A percentile compares a stretch with the other conserved stretches of the same genome.
Conservation (phyloP, 1,139 yeast genomes). For the Trichomonascaceae sp. region DNA sequence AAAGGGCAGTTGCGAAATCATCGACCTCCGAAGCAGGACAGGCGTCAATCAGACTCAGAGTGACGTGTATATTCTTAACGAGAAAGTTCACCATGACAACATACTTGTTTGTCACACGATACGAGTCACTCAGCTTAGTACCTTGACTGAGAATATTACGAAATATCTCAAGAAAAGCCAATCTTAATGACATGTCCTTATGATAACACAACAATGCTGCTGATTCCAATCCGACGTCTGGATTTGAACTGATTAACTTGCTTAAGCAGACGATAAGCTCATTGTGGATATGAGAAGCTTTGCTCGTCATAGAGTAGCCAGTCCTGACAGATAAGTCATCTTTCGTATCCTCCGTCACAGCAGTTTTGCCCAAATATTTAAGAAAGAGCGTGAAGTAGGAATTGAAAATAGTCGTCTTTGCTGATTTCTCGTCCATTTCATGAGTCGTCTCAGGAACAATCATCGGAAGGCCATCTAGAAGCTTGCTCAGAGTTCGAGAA, state of each 20-base stretch:
- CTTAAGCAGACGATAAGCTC: slow-evolving; percentile 65
- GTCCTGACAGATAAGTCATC: slow-evolving; percentile 9
- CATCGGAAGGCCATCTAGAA: slow-evolving; percentile 27
- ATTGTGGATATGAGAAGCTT: slow-evolving; percentile 37
- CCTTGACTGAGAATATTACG: slow-evolving; percentile 55
- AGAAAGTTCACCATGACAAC: slow-evolving; percentile 29
- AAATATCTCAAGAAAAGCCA: slow-evolving; percentile 72
- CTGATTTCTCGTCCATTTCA: slow-evolving; percentile 50
- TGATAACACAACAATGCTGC: slow-evolving; percentile 79
- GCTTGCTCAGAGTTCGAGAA: slow-evolving; percentile 20
- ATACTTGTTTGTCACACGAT: slow-evolving; percentile 28
- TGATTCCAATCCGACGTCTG: slow-evolving; percentile 69
- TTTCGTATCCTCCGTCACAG: slow-evolving; percentile 21
- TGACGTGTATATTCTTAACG: slow-evolving; percentile 15
- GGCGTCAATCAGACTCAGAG: slow-evolving; percentile 27
- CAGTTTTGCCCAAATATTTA: slow-evolving; percentile 61
- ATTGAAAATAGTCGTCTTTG: slow-evolving; percentile 62
- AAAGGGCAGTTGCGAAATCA: slow-evolving; percentile 63
- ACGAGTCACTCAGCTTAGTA: slow-evolving; percentile 29
- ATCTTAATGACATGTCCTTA: slow-evolving; percentile 54
- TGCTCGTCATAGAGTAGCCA: slow-evolving; percentile 7
- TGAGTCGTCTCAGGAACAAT: slow-evolving; percentile 24
- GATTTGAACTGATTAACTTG: slow-evolving; percentile 63
- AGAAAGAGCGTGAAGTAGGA: slow-evolving; percentile 66
- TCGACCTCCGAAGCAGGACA: slow-evolving; percentile 69